phyloP scores from a whole-genome alignment of 1,284 basidiomycete genomes.

The Chalciporus sp. region DNA sequence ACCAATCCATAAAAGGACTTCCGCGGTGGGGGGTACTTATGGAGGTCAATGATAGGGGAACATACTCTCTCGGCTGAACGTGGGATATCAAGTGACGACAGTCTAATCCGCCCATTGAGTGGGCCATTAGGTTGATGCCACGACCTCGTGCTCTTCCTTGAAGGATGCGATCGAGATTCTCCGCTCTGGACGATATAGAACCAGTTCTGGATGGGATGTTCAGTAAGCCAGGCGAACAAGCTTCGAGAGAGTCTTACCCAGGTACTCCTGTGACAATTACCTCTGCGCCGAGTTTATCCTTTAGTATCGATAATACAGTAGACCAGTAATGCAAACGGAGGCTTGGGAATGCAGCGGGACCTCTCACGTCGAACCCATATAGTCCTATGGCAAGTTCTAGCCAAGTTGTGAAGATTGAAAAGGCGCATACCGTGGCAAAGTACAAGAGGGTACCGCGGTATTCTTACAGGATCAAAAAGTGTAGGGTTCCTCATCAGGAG shows the following conservation, averaged over 20 bases:
- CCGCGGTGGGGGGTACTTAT: conserved; percentile 95
- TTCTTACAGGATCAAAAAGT: conserved; percentile 73
- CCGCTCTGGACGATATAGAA: conserved; percentile 84
- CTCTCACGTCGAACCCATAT: conserved; percentile 92
- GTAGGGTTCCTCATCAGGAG: conserved; percentile 72
- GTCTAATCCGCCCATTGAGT: conserved; percentile 98
- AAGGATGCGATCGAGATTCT: conserved; percentile 78
- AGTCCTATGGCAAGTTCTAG: conserved; percentile 58
- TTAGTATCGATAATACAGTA: conserved; percentile 82
- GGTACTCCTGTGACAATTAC: conserved; percentile 97
- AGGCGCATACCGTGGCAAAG: conserved; percentile 86
- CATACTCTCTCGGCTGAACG: conserved; percentile 82
- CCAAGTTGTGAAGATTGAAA: background rate
- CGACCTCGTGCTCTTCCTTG: conserved; percentile 66
- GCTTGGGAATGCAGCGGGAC: conserved; percentile 74
- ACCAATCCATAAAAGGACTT: conserved; percentile 99
- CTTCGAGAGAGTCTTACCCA: conserved; percentile 55
- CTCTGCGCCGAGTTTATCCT: conserved; percentile 85
- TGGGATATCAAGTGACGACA: conserved; percentile 90
- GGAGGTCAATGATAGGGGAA: conserved; percentile 86
- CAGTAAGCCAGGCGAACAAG: background rate
- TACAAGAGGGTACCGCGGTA: conserved; percentile 88
- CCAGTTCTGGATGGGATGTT: conserved; percentile 69
- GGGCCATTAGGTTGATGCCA: conserved; percentile 91
- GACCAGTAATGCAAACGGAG: conserved; percentile 96